A percentile compares a stretch with the other conserved stretches of the same genome.
phyloP scores from a whole-genome alignment of 805 yeast genomes.

The Kuraishia piskuri region DNA sequence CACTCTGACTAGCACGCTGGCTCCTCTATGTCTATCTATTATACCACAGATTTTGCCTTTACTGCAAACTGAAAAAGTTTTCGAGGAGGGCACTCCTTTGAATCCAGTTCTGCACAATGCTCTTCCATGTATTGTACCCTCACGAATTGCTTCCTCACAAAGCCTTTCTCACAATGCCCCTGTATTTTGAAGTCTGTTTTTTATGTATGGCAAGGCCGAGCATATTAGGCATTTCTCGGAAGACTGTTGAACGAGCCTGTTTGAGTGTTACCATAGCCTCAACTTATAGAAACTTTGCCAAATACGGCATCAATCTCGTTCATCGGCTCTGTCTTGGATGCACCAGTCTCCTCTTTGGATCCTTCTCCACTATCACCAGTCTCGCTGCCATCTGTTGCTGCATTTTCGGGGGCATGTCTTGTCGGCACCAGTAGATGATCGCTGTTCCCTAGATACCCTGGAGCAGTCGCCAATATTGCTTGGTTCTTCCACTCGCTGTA shows the following conservation, averaged over 20 bases:
- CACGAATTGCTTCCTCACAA: too few species aligned
- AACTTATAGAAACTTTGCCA: background rate
- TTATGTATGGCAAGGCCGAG: too few species aligned
- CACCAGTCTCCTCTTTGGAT: background rate
- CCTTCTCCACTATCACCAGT: background rate
- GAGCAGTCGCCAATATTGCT: constrained; percentile 12
- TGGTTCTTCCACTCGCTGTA: constrained; percentile 14
- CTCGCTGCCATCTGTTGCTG: background rate
- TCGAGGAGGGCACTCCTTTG: too few species aligned
- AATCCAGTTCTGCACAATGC: too few species aligned
- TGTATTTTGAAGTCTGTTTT: too few species aligned
- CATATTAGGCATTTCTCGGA: too few species aligned
- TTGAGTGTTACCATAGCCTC: background rate
- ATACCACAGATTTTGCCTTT: too few species aligned
- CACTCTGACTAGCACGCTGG: too few species aligned
- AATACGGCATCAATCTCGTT: background rate
- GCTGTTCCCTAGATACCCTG: constrained; percentile 19
- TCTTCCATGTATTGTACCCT: too few species aligned
- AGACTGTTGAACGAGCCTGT: background rate
- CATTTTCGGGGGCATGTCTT: background rate
- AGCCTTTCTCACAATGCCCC: too few species aligned
- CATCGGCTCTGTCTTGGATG: background rate
- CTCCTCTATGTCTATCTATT: too few species aligned
- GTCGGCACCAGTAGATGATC: constrained; percentile 18
- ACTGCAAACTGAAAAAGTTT: too few species aligned